These are phyloP conservation scores for Termitomyces sp. DNA, from an alignment of 768 basidiomycete species.

Conservation along the genomic window DNA sequence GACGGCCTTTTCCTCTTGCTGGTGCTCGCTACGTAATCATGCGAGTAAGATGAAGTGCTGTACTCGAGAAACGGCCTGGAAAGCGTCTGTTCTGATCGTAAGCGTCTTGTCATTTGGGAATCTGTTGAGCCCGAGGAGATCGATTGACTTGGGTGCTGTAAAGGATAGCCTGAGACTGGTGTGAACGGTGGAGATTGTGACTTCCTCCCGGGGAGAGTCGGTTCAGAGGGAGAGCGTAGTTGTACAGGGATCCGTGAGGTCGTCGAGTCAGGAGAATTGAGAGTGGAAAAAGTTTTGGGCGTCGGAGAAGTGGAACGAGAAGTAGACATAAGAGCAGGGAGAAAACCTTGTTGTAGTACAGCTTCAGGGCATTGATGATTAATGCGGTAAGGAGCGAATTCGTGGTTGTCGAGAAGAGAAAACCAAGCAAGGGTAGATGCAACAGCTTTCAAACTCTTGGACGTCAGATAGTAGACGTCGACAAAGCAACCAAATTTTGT, in stretches of 20 bases:
- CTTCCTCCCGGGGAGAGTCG: conserved; percentile 16
- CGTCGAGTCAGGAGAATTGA: conserved; percentile 27
- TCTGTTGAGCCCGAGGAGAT: conserved; percentile 19
- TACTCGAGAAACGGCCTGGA: conserved; percentile 23
- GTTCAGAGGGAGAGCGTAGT: conserved; percentile 26
- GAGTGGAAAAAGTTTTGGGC: conserved; percentile 33
- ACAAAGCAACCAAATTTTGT: conserved; percentile 16
- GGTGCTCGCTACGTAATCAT: conserved; percentile 54
- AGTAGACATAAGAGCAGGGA: conserved; percentile 41
- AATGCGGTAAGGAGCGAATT: conserved; percentile 20
- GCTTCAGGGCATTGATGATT: conserved; percentile 38
- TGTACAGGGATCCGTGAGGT: conserved; percentile 37
- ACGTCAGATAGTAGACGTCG: conserved; percentile 10
- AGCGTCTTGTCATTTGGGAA: conserved; percentile 39
- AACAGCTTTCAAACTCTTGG: conserved; percentile 14
- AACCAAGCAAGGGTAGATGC: conserved; percentile 15
- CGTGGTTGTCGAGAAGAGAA: conserved; percentile 10
- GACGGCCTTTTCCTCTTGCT: conserved; percentile 43
- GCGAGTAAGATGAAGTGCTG: conserved; percentile 44
- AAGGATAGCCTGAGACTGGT: conserved; percentile 24
- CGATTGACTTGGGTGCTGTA: conserved; percentile 12
- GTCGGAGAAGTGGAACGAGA: conserved; percentile 40
- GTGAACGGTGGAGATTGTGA: conserved; percentile 17
- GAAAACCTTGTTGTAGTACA: conserved; percentile 29
- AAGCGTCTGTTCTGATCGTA: conserved; percentile 25